Conservation (phyloP, 1,284 basidiomycete species). For the Sporisorium sorghi region DNA sequence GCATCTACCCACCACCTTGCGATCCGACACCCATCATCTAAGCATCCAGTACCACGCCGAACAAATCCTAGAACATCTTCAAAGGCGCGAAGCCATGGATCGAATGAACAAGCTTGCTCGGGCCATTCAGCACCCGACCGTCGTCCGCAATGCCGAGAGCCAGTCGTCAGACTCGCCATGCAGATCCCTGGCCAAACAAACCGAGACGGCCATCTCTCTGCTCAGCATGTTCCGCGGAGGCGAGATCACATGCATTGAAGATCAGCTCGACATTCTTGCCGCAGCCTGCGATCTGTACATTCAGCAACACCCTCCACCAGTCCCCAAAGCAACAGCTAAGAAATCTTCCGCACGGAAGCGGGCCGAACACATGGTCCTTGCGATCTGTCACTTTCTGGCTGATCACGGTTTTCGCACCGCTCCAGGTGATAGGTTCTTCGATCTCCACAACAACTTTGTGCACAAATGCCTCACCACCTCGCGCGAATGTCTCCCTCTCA, state of each 20-base stretch:
- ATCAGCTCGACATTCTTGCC: slow-evolving; percentile 44
- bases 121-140: not conserved
- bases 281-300: slow-evolving; percentile 53
- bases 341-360: not conserved
- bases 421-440: slow-evolving; percentile 21
- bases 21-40: slow-evolving; percentile 50
- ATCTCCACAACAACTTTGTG: slow-evolving; percentile 56
- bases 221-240: slow-evolving; percentile 54
- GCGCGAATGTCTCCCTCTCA: slow-evolving; percentile 48
- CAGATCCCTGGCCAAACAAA: slow-evolving; percentile 14
- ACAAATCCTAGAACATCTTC: slow-evolving; percentile 54
- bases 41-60: slow-evolving; percentile 39
- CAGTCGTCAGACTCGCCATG: not conserved
- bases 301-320: slow-evolving; percentile 6
- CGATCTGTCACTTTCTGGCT: slow-evolving; percentile 48
- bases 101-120: slow-evolving; percentile 12
- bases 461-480: slow-evolving; percentile 51
- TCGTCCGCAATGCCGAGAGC: not conserved
- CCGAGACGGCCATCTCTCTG: slow-evolving; percentile 30
- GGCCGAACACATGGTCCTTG: slow-evolving; percentile 28
- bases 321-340: not conserved
- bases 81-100: slow-evolving; percentile 48
- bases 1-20: slow-evolving; percentile 32
- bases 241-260: slow-evolving; percentile 27
- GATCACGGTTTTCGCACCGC: slow-evolving; percentile 46